Percentiles rank a stretch among this genome's conserved stretches.
phyloP scores from a whole-genome alignment of 441 rosid species.

The Lepidium campestre region DNA sequence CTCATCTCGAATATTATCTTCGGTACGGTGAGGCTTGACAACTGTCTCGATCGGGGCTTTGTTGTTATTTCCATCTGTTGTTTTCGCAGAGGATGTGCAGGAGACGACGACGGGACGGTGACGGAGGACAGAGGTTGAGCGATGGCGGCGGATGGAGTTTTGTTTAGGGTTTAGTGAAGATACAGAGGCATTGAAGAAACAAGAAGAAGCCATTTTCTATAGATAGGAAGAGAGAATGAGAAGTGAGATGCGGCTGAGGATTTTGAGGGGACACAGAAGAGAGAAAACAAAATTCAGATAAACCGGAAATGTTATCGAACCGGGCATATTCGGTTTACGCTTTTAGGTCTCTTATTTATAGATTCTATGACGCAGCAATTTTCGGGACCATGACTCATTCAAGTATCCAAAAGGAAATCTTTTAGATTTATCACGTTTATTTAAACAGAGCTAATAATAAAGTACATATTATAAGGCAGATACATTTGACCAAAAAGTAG shows the following conservation, averaged over 20 bases:
- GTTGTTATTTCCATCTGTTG: conserved; percentile 19
- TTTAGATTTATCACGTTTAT: not conserved
- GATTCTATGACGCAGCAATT: not conserved
- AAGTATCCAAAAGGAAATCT: not conserved
- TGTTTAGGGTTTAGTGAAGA: conserved; percentile 29
- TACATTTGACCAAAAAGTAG: not conserved
- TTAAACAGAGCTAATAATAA: not conserved
- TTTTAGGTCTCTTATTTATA: not conserved
- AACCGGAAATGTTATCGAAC: conserved; percentile 19
- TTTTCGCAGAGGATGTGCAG: conserved; percentile 26
- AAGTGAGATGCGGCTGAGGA: conserved; percentile 30
- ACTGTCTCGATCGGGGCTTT: conserved; percentile 10
- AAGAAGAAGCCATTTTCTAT: conserved; percentile 33
- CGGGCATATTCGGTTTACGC: conserved; percentile 5
- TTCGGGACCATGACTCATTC: conserved; percentile 1
- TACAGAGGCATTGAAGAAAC: conserved; percentile 31
- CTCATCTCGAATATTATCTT: conserved; percentile 50
- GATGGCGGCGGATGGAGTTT: conserved; percentile 24
- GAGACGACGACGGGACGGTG: conserved; percentile 28
- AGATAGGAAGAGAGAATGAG: not conserved
- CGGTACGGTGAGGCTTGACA: conserved; percentile 37
- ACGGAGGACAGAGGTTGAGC: not conserved
- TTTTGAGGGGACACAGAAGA: not conserved
- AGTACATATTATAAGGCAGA: not conserved
- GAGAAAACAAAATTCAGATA: not conserved